Percentiles rank a stretch among this genome's conserved stretches.
These are phyloP conservation scores for Botrytis porri DNA, from an alignment of 2,329 filamentous ascomycete species.

Conservation along the genomic window DNA sequence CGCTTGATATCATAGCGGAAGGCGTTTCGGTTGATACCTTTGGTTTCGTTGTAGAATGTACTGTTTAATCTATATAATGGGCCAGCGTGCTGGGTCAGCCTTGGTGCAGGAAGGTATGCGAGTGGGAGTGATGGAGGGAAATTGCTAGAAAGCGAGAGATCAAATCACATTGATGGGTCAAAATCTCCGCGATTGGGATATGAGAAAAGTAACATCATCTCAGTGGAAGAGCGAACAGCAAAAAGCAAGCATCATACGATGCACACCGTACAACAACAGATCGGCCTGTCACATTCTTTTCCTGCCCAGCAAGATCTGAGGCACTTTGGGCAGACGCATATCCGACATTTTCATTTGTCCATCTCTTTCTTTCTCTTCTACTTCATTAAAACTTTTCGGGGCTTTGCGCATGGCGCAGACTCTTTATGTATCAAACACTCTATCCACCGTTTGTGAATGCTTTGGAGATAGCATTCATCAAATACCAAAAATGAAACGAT, in stretches of 20 bases:
- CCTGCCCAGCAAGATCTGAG: constrained; percentile 18
- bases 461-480: constrained; percentile 21
- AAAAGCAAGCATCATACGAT: constrained; percentile 8
- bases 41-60: constrained; percentile 42
- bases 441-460: constrained; percentile 20
- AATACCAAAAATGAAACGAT: constrained; percentile 22
- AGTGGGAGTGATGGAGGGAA: constrained; percentile 12
- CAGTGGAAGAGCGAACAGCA: background rate
- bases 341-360: constrained; percentile 34
- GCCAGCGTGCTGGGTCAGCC: constrained; percentile 33
- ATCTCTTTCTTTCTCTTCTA: constrained; percentile 23
- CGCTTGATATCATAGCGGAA: constrained; percentile 40
- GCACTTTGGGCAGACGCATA: constrained; percentile 21
- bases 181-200: constrained; percentile 8
- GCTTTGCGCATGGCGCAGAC: constrained; percentile 28
- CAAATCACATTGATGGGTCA: background rate
- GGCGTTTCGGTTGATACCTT: constrained; percentile 41
- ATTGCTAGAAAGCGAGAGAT: constrained; percentile 12
- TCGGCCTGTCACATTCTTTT: constrained; percentile 26
- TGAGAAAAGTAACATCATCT: background rate
- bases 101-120: constrained; percentile 23
- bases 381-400: constrained; percentile 22
- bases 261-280: constrained; percentile 24
- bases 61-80: constrained; percentile 42
- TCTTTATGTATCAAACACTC: constrained; percentile 33